Conservation (phyloP, 1,284 basidiomycete species). For the Leccinum fuscescens region DNA sequence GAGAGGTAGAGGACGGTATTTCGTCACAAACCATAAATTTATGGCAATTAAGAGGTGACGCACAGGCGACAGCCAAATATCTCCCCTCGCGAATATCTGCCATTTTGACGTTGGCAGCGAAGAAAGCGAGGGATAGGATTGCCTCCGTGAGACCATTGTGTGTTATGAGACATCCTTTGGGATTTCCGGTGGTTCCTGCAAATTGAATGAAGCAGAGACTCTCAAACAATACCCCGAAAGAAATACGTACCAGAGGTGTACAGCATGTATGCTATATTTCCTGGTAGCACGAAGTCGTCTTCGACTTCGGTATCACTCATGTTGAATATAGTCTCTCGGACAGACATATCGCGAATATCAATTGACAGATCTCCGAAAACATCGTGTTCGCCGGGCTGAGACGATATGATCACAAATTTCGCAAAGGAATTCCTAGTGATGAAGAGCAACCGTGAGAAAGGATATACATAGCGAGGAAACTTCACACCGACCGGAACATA, state of each 20-base stretch:
- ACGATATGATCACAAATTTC: constrained; percentile 42
- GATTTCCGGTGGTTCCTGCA: constrained; percentile 52
- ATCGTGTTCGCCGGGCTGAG: constrained; percentile 24
- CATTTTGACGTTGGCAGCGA: constrained; percentile 39
- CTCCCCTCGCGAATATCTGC: constrained; percentile 37
- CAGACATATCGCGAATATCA: constrained; percentile 29
- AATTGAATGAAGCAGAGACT: neutral
- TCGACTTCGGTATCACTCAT: constrained; percentile 35
- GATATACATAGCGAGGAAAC: constrained; percentile 21
- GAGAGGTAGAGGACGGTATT: neutral
- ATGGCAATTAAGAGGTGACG: constrained; percentile 16
- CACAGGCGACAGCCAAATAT: constrained; percentile 46
- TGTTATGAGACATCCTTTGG: constrained; percentile 56
- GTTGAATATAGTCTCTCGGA: constrained; percentile 28
- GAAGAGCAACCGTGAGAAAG: constrained; percentile 27
- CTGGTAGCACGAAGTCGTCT: constrained; percentile 26
- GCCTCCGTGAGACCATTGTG: constrained; percentile 46
- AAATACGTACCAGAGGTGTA: constrained; percentile 48
- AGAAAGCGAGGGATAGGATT: constrained; percentile 41
- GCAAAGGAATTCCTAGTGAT: constrained; percentile 47
- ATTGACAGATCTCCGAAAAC: constrained; percentile 35
- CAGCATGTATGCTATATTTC: constrained; percentile 47
- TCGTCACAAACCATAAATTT: constrained; percentile 1
- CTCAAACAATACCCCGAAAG: neutral
- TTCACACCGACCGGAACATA: constrained; percentile 47